Conservation (phyloP, 2,329 filamentous ascomycete species). For the Colletotrichum plurivorum region DNA sequence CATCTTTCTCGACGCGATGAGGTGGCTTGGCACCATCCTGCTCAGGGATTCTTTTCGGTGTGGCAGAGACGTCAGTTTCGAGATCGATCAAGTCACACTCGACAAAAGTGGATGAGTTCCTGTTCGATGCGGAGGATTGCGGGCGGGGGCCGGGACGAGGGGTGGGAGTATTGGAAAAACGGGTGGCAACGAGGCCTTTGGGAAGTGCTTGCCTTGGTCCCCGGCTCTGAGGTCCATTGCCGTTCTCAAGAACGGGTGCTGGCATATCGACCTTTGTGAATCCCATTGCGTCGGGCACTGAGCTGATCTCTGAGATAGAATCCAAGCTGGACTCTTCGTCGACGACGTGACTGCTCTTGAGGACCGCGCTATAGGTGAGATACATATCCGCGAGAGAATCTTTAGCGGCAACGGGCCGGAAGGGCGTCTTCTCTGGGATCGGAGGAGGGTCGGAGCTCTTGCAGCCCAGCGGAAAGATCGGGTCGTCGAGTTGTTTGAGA, state of each 20-base stretch:
- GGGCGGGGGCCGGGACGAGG: not conserved
- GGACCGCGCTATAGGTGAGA: not conserved
- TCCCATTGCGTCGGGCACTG: conserved; percentile 20
- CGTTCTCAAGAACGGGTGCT: conserved; percentile 1
- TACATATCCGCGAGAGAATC: not conserved
- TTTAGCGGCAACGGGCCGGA: not conserved
- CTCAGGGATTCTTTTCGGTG: not conserved
- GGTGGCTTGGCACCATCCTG: not conserved
- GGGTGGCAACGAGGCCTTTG: conserved; percentile 34
- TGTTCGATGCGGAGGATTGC: not conserved
- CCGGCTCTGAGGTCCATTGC: not conserved
- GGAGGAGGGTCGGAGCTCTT: conserved; percentile 7
- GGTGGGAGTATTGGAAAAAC: conserved; percentile 19
- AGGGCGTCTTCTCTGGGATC: conserved; percentile 11
- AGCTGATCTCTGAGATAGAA: too few relatives aligned
- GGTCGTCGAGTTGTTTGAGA: conserved; percentile 13
- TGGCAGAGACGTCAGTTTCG: conserved; percentile 17
- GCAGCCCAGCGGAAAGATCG: not conserved
- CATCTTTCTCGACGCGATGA: not conserved
- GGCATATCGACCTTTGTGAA: conserved; percentile 35
- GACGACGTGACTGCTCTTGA: not conserved
- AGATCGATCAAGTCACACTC: conserved; percentile 31
- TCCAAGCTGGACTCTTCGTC: not conserved
- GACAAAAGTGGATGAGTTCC: not conserved
- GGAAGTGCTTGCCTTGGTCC: conserved; percentile 38